These are phyloP conservation scores for Zygoascus meyerae DNA, from an alignment of 1,139 yeast genomes.

Conservation along the genomic window DNA sequence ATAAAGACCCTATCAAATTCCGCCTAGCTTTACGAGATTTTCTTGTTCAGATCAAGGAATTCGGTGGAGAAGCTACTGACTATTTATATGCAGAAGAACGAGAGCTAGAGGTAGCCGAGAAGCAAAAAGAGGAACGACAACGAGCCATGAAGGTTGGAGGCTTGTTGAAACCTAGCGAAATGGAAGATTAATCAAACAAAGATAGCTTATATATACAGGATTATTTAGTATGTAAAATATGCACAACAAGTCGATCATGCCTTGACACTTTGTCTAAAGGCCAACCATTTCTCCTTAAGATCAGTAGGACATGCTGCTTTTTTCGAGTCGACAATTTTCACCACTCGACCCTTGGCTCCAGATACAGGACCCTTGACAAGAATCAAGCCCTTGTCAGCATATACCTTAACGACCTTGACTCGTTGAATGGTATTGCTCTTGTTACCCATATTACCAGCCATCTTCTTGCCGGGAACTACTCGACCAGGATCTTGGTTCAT, in stretches of 20 bases:
- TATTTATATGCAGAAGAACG: slow-evolving; percentile 93
- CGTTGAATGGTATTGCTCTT: slow-evolving; percentile 69
- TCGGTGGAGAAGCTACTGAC: slow-evolving; percentile 91
- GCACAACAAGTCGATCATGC: not conserved
- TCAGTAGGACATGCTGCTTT: slow-evolving; percentile 30
- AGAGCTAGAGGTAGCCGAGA: slow-evolving; percentile 68
- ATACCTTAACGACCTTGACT: slow-evolving; percentile 68
- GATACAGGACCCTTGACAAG: slow-evolving; percentile 87
- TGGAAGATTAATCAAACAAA: slow-evolving; percentile 55
- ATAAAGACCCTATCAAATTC: slow-evolving; percentile 70
- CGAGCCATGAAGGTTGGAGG: slow-evolving; percentile 89
- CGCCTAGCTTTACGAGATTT: slow-evolving; percentile 88
- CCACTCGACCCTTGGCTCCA: slow-evolving; percentile 75
- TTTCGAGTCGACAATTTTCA: slow-evolving; percentile 74
- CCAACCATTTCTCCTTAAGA: slow-evolving; percentile 9
- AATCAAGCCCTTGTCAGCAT: slow-evolving; percentile 73
- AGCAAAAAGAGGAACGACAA: slow-evolving; percentile 65
- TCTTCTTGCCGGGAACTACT: slow-evolving; percentile 91
- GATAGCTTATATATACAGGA: not conserved
- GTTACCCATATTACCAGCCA: slow-evolving; percentile 97
- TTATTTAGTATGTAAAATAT: not conserved
- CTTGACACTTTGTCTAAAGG: not conserved
- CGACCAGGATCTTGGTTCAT: slow-evolving; percentile 94
- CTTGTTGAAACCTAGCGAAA: slow-evolving; percentile 89
- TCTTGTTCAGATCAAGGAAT: slow-evolving; percentile 90